These are phyloP conservation scores for Huntiella savannae DNA, from an alignment of 2,329 filamentous ascomycete genomes.

Conservation along the genomic window DNA sequence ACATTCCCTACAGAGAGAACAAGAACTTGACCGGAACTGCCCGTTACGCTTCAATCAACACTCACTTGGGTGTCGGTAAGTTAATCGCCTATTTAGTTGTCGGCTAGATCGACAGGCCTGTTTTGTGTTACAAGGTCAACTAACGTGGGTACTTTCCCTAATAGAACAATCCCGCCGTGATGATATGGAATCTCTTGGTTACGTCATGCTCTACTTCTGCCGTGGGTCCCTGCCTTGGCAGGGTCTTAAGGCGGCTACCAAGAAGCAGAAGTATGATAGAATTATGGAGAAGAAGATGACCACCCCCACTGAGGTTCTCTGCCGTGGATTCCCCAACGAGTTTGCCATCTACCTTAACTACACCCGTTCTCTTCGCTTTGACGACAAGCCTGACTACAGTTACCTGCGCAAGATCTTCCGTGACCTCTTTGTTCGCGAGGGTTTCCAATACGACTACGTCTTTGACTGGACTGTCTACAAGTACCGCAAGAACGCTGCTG, in stretches of 20 bases:
- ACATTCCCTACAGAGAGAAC: slow-evolving; percentile 99
- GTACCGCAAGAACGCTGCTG: slow-evolving; percentile 98
- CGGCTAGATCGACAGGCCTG: background rate
- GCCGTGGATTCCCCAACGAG: slow-evolving; percentile 97
- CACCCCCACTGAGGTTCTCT: slow-evolving; percentile 92
- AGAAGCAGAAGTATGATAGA: slow-evolving; percentile 99
- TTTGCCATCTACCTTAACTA: slow-evolving; percentile 99
- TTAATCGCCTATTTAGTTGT: slow-evolving; percentile 13
- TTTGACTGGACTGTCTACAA: slow-evolving; percentile 99
- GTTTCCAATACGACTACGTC: slow-evolving; percentile 99
- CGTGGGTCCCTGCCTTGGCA: slow-evolving; percentile 98
- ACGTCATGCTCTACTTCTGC: slow-evolving; percentile 99
- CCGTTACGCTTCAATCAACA: slow-evolving; percentile 97
- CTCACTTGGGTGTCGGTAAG: slow-evolving; percentile 79
- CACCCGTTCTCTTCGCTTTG: slow-evolving; percentile 92
- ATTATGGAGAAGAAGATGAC: slow-evolving; percentile 99
- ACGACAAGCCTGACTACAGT: slow-evolving; percentile 99
- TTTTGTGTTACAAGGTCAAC: background rate
- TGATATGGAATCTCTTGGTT: slow-evolving; percentile 97
- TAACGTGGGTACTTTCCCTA: background rate
- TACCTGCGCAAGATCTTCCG: slow-evolving; percentile 99
- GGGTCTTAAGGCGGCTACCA: slow-evolving; percentile 91
- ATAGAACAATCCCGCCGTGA: slow-evolving; percentile 90
- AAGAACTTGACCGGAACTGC: slow-evolving; percentile 99
- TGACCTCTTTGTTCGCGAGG: slow-evolving; percentile 93